phyloP scores from a whole-genome alignment of 345 rosid genomes.

The Syzygium aromaticum region DNA sequence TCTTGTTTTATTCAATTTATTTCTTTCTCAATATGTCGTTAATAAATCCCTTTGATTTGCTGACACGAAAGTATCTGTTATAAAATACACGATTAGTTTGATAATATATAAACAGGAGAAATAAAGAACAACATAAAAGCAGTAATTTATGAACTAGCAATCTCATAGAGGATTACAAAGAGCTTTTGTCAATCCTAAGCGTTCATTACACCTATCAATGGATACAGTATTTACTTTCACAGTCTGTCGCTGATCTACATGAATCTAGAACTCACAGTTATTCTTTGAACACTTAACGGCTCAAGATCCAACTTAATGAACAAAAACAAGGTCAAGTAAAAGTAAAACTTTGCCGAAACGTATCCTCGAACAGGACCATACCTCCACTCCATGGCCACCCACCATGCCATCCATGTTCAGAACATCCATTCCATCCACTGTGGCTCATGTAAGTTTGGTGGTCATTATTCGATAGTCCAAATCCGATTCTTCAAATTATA shows the following conservation, averaged over 20 bases:
- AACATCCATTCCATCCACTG: background rate
- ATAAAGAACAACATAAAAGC: background rate
- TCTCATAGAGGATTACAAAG: background rate
- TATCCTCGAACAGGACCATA: background rate
- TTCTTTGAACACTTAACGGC: background rate
- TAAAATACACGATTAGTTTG: background rate
- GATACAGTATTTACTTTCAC: background rate
- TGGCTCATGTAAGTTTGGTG: background rate
- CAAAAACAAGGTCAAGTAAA: background rate
- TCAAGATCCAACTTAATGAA: background rate
- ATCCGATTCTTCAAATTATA: background rate
- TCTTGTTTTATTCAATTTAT: background rate
- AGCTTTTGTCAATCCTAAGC: background rate
- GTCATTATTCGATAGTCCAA: background rate
- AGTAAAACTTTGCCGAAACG: background rate
- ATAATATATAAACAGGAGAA: background rate
- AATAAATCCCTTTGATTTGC: background rate
- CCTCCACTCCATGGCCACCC: background rate
- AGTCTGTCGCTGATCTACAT: background rate
- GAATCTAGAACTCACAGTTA: background rate
- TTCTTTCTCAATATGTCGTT: background rate
- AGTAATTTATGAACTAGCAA: background rate
- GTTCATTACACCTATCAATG: background rate
- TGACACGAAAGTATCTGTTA: background rate
- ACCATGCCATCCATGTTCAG: background rate